Evolutionary conservation across 768 basidiomycete species (phyloP).

Genomic region (Lentinula sp.): DNA sequence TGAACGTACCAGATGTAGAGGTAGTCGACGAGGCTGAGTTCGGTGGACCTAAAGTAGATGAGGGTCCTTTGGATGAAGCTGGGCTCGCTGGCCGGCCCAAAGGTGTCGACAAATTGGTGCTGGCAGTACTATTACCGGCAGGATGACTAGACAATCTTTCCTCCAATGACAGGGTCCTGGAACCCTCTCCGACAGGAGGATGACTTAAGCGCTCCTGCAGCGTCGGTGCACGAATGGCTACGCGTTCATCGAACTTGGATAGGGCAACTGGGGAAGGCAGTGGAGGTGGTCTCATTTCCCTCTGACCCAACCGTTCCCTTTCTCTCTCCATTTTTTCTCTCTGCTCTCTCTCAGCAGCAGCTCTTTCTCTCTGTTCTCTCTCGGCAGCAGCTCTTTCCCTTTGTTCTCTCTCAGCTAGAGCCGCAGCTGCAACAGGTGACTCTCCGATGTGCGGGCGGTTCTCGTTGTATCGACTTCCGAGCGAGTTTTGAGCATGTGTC

Average conservation of each 20-base stretch:
- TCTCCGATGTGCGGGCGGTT: slow-evolving; percentile 2
- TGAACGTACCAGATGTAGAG: not conserved
- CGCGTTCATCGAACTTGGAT: not conserved
- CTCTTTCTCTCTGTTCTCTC: not conserved
- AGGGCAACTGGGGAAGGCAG: not conserved
- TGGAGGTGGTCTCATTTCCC: not conserved
- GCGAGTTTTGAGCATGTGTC: not conserved
- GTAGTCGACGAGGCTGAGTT: not conserved
- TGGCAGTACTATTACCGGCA: not conserved
- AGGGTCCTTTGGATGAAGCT: not conserved
- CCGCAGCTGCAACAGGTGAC: slow-evolving; percentile 3
- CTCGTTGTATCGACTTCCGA: not conserved
- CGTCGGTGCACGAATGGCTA: not conserved
- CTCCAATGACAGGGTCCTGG: not conserved
- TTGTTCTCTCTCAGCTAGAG: not conserved
- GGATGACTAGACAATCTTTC: not conserved
- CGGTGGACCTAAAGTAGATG: not conserved
- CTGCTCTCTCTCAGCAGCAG: not conserved
- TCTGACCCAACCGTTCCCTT: not conserved
- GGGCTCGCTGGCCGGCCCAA: not conserved
- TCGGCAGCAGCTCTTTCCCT: not conserved
- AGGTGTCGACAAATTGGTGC: not conserved
- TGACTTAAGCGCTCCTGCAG: slow-evolving; percentile 5
- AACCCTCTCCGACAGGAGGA: not conserved
- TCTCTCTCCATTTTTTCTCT: not conserved